phyloP scores from a whole-genome alignment of 1,284 basidiomycete species.

The Taiwanofungus camphoratus region DNA sequence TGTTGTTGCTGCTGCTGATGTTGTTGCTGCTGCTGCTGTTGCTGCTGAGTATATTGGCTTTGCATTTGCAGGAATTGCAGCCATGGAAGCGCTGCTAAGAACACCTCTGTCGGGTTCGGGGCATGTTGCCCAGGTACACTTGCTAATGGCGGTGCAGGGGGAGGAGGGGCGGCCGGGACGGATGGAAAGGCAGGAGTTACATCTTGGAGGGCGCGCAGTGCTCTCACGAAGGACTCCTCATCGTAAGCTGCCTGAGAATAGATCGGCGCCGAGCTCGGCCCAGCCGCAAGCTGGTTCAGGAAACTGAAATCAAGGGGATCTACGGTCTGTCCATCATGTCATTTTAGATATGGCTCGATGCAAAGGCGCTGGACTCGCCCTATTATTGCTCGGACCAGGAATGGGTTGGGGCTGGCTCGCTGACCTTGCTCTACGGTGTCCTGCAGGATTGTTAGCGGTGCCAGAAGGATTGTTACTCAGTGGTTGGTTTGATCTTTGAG shows the following conservation, averaged over 20 bases:
- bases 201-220: slow-evolving; percentile 23
- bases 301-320: slow-evolving; percentile 19
- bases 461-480: slow-evolving; percentile 2
- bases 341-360: neutral
- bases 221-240: slow-evolving; percentile 23
- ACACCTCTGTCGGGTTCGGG: slow-evolving; percentile 24
- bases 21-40: slow-evolving; percentile 14
- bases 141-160: slow-evolving; percentile 9
- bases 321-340: slow-evolving; percentile 4
- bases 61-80: slow-evolving; percentile 27
- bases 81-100: slow-evolving; percentile 25
- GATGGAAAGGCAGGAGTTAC: slow-evolving; percentile 11
- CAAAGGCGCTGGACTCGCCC: slow-evolving; percentile 17
- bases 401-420: slow-evolving; percentile 19
- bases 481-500: slow-evolving; percentile 4
- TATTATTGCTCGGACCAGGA: slow-evolving; percentile 19
- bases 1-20: slow-evolving; percentile 15
- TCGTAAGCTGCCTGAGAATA: slow-evolving; percentile 20
- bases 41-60: slow-evolving; percentile 16
- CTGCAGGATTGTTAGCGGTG: slow-evolving; percentile 1
- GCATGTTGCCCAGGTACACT: slow-evolving; percentile 10
- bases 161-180: slow-evolving; percentile 9
- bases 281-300: slow-evolving; percentile 14
- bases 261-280: slow-evolving; percentile 7
- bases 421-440: slow-evolving; percentile 17